Conservation (phyloP, 2,329 filamentous ascomycete genomes). For the Monascus ruber region DNA sequence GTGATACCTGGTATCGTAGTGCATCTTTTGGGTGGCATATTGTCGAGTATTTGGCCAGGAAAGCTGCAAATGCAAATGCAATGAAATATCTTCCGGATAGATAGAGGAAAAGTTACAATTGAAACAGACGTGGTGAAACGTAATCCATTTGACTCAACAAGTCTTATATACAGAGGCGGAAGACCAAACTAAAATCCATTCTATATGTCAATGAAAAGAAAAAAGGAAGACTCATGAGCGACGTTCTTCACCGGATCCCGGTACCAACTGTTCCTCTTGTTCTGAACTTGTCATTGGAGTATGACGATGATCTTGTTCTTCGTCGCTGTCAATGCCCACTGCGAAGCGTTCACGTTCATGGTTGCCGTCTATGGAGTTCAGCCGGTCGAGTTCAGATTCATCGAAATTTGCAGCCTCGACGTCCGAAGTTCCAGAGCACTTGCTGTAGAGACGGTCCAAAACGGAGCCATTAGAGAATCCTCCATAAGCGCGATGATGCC, state of each 20-base stretch:
- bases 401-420: conserved; percentile 53
- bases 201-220: background rate
- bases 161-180: too few relatives aligned
- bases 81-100: background rate
- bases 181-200: too few relatives aligned
- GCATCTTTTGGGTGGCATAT: background rate
- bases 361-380: conserved; percentile 25
- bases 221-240: background rate
- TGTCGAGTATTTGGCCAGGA: too few relatives aligned
- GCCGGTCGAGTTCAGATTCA: conserved; percentile 48
- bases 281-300: background rate
- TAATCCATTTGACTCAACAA: too few relatives aligned
- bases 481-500: conserved; percentile 33
- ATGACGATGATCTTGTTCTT: conserved; percentile 13
- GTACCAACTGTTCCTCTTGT: background rate
- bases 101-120: background rate
- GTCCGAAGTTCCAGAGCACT: conserved; percentile 33
- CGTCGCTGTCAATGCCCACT: conserved; percentile 37
- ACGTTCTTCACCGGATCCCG: background rate
- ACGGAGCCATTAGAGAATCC: conserved; percentile 31
- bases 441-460: conserved; percentile 38
- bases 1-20: background rate
- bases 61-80: too few relatives aligned
- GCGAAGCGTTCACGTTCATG: conserved; percentile 33
- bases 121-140: background rate